Percentiles rank a stretch among this genome's conserved stretches.
These are phyloP conservation scores for Backusella mclennaniae DNA, from an alignment of 192 early-diverging fungal genomes.

Conservation along the genomic window DNA sequence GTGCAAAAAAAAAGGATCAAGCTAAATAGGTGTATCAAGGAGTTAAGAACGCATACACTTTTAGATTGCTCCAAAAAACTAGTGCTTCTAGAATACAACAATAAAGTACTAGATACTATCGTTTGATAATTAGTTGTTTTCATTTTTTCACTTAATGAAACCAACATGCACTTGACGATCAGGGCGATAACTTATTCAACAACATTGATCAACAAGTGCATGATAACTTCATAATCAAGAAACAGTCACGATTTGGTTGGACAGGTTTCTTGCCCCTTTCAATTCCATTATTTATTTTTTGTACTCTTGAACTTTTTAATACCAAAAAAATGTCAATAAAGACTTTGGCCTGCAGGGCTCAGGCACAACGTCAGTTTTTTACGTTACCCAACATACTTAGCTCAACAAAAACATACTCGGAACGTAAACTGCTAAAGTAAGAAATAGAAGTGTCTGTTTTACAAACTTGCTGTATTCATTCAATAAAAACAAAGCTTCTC, in stretches of 20 bases:
- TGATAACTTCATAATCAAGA: background rate
- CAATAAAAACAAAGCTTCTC: conserved; percentile 57
- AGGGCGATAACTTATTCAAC: too few species aligned
- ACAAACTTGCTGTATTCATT: conserved; percentile 3
- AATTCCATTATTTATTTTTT: background rate
- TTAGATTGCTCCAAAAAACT: too few species aligned
- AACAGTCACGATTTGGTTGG: background rate
- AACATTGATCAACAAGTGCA: background rate
- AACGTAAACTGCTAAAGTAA: conserved; percentile 21
- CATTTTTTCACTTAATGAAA: too few species aligned
- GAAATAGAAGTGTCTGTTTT: background rate
- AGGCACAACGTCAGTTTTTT: conserved; percentile 13
- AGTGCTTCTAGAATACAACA: too few species aligned
- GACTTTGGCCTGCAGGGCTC: conserved; percentile 2
- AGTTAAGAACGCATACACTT: too few species aligned
- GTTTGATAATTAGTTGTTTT: too few species aligned
- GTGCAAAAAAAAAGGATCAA: background rate
- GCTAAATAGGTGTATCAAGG: too few species aligned
- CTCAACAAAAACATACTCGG: conserved; percentile 13
- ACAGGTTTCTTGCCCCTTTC: background rate
- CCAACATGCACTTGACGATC: too few species aligned
- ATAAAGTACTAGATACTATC: too few species aligned
- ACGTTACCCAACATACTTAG: conserved; percentile 15
- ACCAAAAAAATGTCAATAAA: background rate
- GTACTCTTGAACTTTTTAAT: background rate